Percentiles rank a stretch among this genome's conserved stretches.
These are phyloP conservation scores for Boletus mariae DNA, from an alignment of 1,284 basidiomycete genomes.

Conservation along the genomic window DNA sequence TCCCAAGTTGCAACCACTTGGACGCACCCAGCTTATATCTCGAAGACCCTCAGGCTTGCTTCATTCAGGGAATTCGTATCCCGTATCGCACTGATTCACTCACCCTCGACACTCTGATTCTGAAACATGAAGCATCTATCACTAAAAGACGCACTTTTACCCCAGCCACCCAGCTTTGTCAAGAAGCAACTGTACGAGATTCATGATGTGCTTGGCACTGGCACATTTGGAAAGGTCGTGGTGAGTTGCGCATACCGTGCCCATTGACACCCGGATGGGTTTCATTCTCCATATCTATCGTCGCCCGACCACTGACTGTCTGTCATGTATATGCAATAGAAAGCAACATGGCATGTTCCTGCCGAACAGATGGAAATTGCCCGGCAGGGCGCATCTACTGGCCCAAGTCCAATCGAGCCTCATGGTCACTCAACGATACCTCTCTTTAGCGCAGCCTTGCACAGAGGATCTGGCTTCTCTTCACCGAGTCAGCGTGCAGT, in stretches of 20 bases:
- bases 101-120: background rate
- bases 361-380: constrained; percentile 54
- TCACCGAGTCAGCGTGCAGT: constrained; percentile 23
- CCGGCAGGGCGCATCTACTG: constrained; percentile 49
- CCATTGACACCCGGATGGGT: background rate
- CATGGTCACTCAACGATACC: constrained; percentile 26
- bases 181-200: constrained; percentile 83
- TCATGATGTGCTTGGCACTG: constrained; percentile 70
- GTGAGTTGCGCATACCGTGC: constrained; percentile 41
- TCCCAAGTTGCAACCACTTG: background rate
- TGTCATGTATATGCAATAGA: constrained; percentile 34
- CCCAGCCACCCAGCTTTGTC: constrained; percentile 77
- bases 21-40: background rate
- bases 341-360: constrained; percentile 72
- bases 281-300: background rate
- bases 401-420: constrained; percentile 13
- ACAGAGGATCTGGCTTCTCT: constrained; percentile 25
- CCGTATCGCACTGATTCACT: background rate
- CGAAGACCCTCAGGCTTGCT: background rate
- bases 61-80: background rate
- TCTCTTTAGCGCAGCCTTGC: constrained; percentile 20
- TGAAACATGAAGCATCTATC: constrained; percentile 34
- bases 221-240: constrained; percentile 86
- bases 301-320: background rate
- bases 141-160: constrained; percentile 51